Conservation (phyloP, 192 early-diverging fungal genomes). For the Tieghemiomyces parasiticus region DNA sequence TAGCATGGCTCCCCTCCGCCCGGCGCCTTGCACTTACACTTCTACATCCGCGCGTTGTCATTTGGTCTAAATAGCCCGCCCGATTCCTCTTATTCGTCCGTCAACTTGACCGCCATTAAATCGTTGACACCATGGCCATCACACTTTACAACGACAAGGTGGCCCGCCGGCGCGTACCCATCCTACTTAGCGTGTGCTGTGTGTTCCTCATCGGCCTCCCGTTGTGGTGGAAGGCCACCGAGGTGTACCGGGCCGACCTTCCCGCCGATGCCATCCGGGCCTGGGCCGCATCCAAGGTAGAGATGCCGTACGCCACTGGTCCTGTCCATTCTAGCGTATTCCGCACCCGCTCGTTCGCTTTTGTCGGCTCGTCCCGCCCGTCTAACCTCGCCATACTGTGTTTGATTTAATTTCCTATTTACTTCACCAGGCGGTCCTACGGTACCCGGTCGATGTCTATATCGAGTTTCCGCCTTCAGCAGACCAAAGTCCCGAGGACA, state of each 20-base stretch:
- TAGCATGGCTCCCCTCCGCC: no score
- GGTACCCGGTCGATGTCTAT: no score
- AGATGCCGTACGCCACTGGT: background rate
- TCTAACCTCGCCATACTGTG: no score
- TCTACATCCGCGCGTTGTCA: no score
- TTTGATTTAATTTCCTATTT: background rate
- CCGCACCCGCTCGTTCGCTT: background rate
- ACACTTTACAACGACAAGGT: background rate
- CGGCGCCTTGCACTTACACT: no score
- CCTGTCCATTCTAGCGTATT: background rate
- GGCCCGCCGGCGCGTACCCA: background rate
- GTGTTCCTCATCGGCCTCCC: constrained; percentile 23
- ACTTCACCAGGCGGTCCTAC: background rate
- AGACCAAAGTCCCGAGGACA: no score
- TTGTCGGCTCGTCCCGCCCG: no score
- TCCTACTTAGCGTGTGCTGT: constrained; percentile 15
- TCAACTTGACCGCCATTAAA: no score
- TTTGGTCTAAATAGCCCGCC: no score
- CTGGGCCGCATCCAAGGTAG: background rate
- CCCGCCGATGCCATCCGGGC: constrained; percentile 8
- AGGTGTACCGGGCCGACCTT: constrained; percentile 27
- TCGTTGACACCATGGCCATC: no score
- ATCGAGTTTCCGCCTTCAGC: no score
- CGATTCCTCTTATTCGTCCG: no score
- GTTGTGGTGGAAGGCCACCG: constrained; percentile 30